Evolutionary conservation across 306 rosid genomes (phyloP).

Genomic region (barrel medic (Medicago truncatula)): MtrunA17r5.0-ANR NC_053045.1:4159501-4160000

Average conservation of each 20-base stretch:
- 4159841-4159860: constrained; percentile 98
- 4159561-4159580: too few relatives aligned
- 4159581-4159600: too few relatives aligned
- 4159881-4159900: constrained; percentile 98
- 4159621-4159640: constrained; percentile 2
- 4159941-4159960: constrained; percentile 93
- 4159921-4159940: constrained; percentile 98
- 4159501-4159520: too few relatives aligned
- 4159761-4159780: neutral
- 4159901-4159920: constrained; percentile 98
- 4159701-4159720: neutral
- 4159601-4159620: neutral
- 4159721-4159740: constrained; percentile 26
- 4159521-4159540: too few relatives aligned
- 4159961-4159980: constrained; percentile 76
- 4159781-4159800: constrained; percentile 3
- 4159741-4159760: constrained; percentile 28
- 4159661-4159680: constrained; percentile 9
- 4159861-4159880: constrained; percentile 99
- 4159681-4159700: constrained; percentile 22
- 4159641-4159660: constrained; percentile 29
- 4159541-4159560: too few relatives aligned
- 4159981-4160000: constrained; percentile 20
- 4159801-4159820: constrained; percentile 47
- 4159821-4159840: constrained; percentile 98